A percentile compares a stretch with the other conserved stretches of the same genome.
These are phyloP conservation scores for Camellia sinensis DNA, from an alignment of 148 eudicot genomes.

Conservation along the genomic window DNA sequence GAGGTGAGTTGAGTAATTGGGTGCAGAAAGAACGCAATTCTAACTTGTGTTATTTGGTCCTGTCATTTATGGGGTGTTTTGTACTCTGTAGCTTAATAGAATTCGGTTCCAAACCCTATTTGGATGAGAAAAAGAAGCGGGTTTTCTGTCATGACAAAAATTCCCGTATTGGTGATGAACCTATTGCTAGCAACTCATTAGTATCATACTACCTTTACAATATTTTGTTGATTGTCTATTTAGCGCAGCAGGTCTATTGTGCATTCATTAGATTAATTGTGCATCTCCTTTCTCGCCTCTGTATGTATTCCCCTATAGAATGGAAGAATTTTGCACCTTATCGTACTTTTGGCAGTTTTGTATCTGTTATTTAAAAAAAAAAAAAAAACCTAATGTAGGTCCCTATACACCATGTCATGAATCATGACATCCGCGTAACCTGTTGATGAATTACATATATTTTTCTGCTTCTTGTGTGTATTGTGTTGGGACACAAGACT, in stretches of 20 bases:
- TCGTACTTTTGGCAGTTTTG: too few species aligned
- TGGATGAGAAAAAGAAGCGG: too few species aligned
- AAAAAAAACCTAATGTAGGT: background rate
- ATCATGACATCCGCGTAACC: background rate
- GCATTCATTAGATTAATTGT: background rate
- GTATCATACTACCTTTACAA: background rate
- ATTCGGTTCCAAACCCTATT: too few species aligned
- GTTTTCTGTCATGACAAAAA: too few species aligned
- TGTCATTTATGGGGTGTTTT: too few species aligned
- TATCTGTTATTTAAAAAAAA: too few species aligned
- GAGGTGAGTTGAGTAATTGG: too few species aligned
- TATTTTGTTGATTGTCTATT: slow-evolving; percentile 1
- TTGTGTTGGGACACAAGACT: background rate
- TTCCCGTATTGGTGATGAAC: background rate
- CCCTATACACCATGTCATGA: background rate
- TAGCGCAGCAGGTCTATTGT: background rate
- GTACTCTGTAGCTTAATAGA: too few species aligned
- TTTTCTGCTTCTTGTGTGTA: background rate
- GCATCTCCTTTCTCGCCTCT: background rate
- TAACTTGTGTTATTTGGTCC: too few species aligned
- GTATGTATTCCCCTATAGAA: background rate
- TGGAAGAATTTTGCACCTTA: background rate
- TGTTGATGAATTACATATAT: background rate
- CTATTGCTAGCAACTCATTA: background rate
- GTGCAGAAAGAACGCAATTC: too few species aligned